Percentiles rank a stretch among this genome's conserved stretches.
Evolutionary conservation across 768 basidiomycete genomes (phyloP).

Genomic region (Lactarius pseudohatsudake): DNA sequence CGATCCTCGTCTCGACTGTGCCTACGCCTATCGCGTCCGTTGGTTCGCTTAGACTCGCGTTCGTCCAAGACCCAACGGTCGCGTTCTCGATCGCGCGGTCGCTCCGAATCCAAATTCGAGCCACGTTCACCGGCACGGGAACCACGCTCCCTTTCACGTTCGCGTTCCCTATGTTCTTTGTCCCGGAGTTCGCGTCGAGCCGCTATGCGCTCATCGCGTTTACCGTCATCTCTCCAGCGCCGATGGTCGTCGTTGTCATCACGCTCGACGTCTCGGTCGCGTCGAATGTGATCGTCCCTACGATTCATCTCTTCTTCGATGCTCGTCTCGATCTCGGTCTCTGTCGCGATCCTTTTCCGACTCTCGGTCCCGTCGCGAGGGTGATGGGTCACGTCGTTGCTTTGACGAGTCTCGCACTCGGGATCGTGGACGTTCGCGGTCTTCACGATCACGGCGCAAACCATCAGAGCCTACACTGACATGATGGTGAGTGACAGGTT

Average conservation of each 20-base stretch:
- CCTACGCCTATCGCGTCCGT: slow-evolving; percentile 62
- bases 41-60: slow-evolving; percentile 61
- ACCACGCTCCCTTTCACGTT: slow-evolving; percentile 39
- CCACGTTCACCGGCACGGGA: slow-evolving; percentile 40
- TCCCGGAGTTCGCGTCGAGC: slow-evolving; percentile 55
- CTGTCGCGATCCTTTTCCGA: slow-evolving; percentile 37
- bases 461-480: slow-evolving; percentile 49
- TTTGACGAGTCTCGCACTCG: slow-evolving; percentile 63
- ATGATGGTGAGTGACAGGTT: not conserved
- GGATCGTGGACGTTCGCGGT: slow-evolving; percentile 64
- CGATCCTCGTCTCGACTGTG: slow-evolving; percentile 45
- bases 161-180: slow-evolving; percentile 39
- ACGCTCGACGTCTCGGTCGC: slow-evolving; percentile 44
- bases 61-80: slow-evolving; percentile 66
- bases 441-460: slow-evolving; percentile 59
- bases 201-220: slow-evolving; percentile 71
- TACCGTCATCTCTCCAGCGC: slow-evolving; percentile 82
- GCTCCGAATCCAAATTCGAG: slow-evolving; percentile 30
- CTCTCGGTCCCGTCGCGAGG: slow-evolving; percentile 40
- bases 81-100: slow-evolving; percentile 40
- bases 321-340: slow-evolving; percentile 38
- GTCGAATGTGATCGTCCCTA: slow-evolving; percentile 40
- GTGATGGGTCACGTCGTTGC: slow-evolving; percentile 57
- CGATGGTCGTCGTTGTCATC: slow-evolving; percentile 68
- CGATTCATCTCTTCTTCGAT: slow-evolving; percentile 47